Percentiles rank a stretch among this genome's conserved stretches.
Conservation (phyloP, 108 stramenopile genomes). For the Schizochytrium sp. region DNA sequence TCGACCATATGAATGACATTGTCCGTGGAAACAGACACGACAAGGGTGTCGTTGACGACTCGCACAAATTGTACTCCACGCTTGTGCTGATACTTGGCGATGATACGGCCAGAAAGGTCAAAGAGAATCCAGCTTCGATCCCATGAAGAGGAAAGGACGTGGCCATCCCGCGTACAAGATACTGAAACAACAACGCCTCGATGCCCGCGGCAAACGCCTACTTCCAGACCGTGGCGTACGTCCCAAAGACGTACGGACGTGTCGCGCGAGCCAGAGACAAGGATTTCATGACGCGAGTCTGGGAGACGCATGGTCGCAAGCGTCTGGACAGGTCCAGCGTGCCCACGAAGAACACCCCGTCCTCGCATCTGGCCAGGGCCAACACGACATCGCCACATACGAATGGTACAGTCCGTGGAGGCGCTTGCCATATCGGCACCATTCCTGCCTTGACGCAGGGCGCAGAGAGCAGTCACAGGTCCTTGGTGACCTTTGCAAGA, state of each 20-base stretch:
- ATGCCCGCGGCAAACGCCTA: background rate
- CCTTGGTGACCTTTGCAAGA: background rate
- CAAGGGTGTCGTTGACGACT: background rate
- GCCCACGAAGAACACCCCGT: background rate
- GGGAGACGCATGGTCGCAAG: background rate
- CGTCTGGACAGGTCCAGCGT: background rate
- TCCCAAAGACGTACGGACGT: background rate
- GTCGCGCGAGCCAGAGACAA: background rate
- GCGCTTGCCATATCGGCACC: background rate
- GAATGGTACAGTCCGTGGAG: background rate
- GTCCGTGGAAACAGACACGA: background rate
- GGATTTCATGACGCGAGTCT: background rate
- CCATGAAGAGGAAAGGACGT: background rate
- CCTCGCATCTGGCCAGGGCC: background rate
- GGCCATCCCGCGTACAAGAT: background rate
- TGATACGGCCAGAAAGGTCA: background rate
- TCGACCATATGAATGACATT: background rate
- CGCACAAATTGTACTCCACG: background rate
- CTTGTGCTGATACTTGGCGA: background rate
- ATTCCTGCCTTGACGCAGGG: background rate
- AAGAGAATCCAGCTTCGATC: background rate
- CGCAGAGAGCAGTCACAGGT: background rate
- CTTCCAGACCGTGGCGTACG: background rate
- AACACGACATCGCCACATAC: background rate
- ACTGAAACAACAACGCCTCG: background rate